Evolutionary conservation across 495 filamentous ascomycete genomes (phyloP), one percentile per base, ranked within the genome.

Genomic region (Trichoderma orchidacearum): DNA sequence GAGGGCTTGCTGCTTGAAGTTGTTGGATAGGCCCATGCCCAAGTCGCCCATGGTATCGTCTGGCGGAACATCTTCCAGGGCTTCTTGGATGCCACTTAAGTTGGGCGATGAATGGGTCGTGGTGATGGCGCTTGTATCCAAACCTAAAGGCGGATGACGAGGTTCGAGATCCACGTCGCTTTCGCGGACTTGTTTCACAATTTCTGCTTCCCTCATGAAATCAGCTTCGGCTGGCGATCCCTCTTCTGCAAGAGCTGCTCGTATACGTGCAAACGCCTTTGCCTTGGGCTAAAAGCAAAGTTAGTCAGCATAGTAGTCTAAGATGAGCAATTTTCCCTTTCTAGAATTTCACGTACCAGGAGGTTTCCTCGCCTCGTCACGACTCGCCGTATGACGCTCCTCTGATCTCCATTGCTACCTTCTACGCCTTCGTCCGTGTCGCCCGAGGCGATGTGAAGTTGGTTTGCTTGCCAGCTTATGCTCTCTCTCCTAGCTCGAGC

Each of bases 121-220:
- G 5, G 72, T 71, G 1, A 78, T 73, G 56, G 57, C 2, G 61
- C 56, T 15, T 67, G 58, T 15, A 65, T 59, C 30, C 70, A 5
- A 25, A 11, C 28, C 28, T 30, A 13, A 15, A 17, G 31, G 53
- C 17, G 7, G 53, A 8, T 34, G 53, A n/a, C 31, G 63, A 6
- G 68, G 69, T 52, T 75, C 76, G 25, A 78, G 65, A 29, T 79
- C 75, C 70, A 78, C 73, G 60, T 81, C 78, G 60, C 74, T 79
- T 68, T 96, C 92, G 17, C 88, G 86, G 30, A 96, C 91, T 68
- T 96, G 94, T 2, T 87, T 85, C 56, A 97, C 86, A 0, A 96
- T 90, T 70, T 97, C 90, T 12, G 92, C 89, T 74, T 99, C 93
- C 35, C 89, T 85, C 56, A 86, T 85, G 59, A 90, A 80, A 67